phyloP scores from a whole-genome alignment of 306 rosid species.

The Pterocarpus santalinus region DNA sequence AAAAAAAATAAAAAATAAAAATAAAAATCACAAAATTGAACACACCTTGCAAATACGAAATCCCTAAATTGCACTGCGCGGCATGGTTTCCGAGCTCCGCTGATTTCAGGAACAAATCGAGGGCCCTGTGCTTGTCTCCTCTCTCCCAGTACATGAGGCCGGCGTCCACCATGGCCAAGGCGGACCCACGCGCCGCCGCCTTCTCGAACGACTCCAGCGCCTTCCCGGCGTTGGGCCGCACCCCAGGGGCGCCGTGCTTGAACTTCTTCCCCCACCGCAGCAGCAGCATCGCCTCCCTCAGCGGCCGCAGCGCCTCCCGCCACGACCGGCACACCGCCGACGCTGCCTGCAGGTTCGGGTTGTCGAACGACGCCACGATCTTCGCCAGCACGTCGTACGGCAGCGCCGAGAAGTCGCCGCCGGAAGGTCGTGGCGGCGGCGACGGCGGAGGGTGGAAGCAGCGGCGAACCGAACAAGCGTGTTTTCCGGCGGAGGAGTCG shows the following conservation, averaged over 20 bases:
- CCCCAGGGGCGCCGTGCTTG: conserved; percentile 80
- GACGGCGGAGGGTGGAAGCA: conserved; percentile 30
- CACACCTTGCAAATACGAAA: conserved; percentile 82
- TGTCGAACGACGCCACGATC: conserved; percentile 67
- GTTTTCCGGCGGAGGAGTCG: conserved; percentile 20
- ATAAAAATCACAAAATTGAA: neutral
- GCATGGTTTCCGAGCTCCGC: conserved; percentile 76
- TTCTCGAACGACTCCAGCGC: conserved; percentile 76
- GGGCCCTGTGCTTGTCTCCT: conserved; percentile 63
- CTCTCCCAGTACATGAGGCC: conserved; percentile 85
- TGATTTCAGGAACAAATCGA: conserved; percentile 66
- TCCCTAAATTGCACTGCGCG: conserved; percentile 88
- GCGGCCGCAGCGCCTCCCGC: conserved; percentile 72
- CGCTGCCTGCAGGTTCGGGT: conserved; percentile 66
- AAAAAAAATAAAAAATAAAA: neutral
- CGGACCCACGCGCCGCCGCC: conserved; percentile 77
- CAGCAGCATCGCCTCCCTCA: conserved; percentile 78
- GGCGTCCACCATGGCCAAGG: conserved; percentile 91
- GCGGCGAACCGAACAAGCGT: conserved; percentile 40
- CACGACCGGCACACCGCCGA: conserved; percentile 83
- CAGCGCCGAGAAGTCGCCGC: conserved; percentile 66
- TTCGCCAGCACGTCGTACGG: conserved; percentile 72
- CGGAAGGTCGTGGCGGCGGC: neutral
- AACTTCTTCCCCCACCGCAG: conserved; percentile 78
- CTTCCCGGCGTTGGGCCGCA: conserved; percentile 59